Evolutionary conservation across 108 stramenopile species (phyloP), one percentile per base, ranked within the genome.

Genomic region (Nitzschia inconspicua): DNA sequence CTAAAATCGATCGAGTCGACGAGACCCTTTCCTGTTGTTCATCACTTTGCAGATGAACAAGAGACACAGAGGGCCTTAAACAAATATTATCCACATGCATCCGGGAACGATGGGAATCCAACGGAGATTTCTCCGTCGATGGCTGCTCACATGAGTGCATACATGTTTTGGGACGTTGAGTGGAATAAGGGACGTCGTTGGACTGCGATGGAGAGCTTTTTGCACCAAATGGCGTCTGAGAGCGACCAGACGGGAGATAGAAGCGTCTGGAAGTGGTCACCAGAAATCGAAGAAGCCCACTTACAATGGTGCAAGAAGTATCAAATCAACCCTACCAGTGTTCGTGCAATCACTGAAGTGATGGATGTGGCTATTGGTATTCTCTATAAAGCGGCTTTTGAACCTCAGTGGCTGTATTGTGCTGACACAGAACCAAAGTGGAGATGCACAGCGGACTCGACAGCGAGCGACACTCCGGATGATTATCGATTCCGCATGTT

Each of bases 371-470:
- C 70, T 9, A 52, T 76, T 62, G 64, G 74, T 40, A 63, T 58
- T 7, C 57, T 80, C 29, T 80, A 70, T 42, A 52, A 44, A 19
- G 10, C 59, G 2, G 54, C 69, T 16, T 65, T 74, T 55, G 72
- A 74, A 26, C 76, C 79, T 6, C 63, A 73, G 46, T 80, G 79
- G 79, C 44, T 80, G 16, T 68, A 73, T 37, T 76, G 76, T 53
- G 41, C 63, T 22, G 26, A 58, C 28, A 41, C 63, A 25, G 60
- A 57, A 20, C 75, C 79, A n/a, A 31, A 54, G 20, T 80, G 79
- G 79, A 68, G 36, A 22, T 18, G 32, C 37, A 27, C 11, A 20
- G n/a, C n/a, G n/a, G n/a, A n/a, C n/a, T 14, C 22, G n/a, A 39
- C 13, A 31, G 30, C 30, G 63, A 3, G 16, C 24, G 29, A 16